A percentile compares a stretch with the other conserved stretches of the same genome.
phyloP scores from a whole-genome alignment of 192 early-diverging fungal species.

The Linnemannia zychae region DNA sequence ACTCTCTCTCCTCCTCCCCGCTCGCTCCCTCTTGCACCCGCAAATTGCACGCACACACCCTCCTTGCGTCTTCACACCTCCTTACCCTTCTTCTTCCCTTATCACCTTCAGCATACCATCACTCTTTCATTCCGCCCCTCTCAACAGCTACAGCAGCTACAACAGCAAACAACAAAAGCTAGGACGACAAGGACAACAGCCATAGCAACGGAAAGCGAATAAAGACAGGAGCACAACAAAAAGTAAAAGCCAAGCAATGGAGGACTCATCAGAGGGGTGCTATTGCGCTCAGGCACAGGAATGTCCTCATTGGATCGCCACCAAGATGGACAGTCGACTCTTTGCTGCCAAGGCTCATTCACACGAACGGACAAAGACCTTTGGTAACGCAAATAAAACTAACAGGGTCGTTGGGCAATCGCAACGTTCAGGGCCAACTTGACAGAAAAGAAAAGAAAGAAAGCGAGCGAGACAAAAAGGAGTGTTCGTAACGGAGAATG shows the following conservation, averaged over 20 bases:
- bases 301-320: conserved; percentile 49
- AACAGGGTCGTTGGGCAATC: neutral
- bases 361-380: conserved; percentile 39
- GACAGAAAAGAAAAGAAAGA: too few relatives aligned
- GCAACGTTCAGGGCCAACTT: too few relatives aligned
- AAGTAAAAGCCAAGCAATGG: conserved; percentile 1
- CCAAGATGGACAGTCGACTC: conserved; percentile 42
- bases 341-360: conserved; percentile 30
- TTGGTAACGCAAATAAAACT: conserved; percentile 20
- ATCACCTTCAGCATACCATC: neutral
- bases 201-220: neutral
- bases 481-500: too few relatives aligned
- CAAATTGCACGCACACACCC: neutral
- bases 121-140: neutral
- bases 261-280: conserved; percentile 51
- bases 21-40: neutral
- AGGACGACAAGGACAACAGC: too few relatives aligned
- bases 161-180: too few relatives aligned
- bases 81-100: neutral
- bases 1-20: neutral
- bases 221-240: neutral
- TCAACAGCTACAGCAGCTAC: neutral
- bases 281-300: conserved; percentile 49
- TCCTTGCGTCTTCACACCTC: neutral
- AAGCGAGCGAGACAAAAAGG: too few relatives aligned